Evolutionary conservation across 257 asterid genomes (phyloP).

Genomic region (Cruciata laevipes): DNA sequence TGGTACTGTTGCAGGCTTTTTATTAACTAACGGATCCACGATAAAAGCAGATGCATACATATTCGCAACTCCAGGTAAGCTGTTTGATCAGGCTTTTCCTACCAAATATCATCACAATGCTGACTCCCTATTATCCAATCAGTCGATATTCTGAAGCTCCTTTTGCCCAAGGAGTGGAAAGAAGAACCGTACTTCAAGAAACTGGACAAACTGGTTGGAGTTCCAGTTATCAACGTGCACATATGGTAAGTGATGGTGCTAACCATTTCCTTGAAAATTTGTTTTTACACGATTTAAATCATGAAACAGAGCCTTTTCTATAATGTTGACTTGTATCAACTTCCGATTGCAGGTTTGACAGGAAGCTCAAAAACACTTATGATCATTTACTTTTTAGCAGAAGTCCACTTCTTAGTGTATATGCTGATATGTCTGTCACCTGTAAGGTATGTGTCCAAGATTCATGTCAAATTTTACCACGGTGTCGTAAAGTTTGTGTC

Average conservation of each 20-base stretch:
- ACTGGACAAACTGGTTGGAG: conserved; percentile 84
- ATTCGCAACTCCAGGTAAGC: conserved; percentile 86
- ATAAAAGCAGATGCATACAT: conserved; percentile 82
- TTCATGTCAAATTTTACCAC: not conserved
- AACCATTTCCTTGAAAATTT: not conserved
- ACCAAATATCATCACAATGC: not conserved
- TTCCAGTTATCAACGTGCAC: conserved; percentile 91
- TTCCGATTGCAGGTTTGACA: conserved; percentile 74
- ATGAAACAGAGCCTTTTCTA: not conserved
- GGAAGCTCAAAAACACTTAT: conserved; percentile 80
- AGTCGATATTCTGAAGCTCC: conserved; percentile 89
- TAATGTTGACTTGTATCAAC: conserved; percentile 10
- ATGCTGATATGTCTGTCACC: conserved; percentile 98
- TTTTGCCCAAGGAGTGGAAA: conserved; percentile 87
- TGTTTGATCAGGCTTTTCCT: conserved; percentile 8
- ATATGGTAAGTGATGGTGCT: conserved; percentile 53
- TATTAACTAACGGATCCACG: conserved; percentile 50
- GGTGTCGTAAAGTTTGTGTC: not conserved
- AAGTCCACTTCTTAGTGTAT: conserved; percentile 93
- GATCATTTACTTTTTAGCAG: conserved; percentile 97
- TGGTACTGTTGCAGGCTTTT: conserved; percentile 59
- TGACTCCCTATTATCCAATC: conserved; percentile 19
- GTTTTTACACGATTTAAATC: not conserved
- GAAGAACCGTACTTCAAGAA: conserved; percentile 69
- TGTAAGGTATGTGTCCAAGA: conserved; percentile 62